Evolutionary conservation across 768 basidiomycete genomes (phyloP).

Genomic region (Xerocomellus amylosporus): DNA sequence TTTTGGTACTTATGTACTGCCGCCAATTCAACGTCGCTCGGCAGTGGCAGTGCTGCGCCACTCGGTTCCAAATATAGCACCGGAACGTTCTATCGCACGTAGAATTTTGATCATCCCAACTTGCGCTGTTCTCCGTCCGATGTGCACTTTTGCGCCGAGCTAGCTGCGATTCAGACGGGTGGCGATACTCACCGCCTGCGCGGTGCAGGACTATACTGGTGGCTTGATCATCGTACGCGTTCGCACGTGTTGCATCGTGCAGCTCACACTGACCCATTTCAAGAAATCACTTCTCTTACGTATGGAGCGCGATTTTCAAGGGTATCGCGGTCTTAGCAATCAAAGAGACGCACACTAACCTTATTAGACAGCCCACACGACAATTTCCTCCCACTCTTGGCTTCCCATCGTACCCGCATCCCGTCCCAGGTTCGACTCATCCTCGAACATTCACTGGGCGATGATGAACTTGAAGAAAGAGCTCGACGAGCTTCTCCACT

Average conservation of each 20-base stretch:
- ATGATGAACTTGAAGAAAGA: conserved; percentile 25
- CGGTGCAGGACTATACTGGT: neutral
- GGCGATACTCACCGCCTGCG: neutral
- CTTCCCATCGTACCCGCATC: neutral
- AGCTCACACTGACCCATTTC: neutral
- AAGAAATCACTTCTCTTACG: neutral
- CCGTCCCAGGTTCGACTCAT: neutral
- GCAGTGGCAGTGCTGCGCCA: too few relatives aligned
- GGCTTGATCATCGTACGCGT: neutral
- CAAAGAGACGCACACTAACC: neutral
- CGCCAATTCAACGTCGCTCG: too few relatives aligned
- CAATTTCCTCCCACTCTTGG: neutral
- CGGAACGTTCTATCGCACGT: neutral
- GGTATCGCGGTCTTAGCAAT: neutral
- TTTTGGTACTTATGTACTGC: too few relatives aligned
- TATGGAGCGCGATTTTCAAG: neutral
- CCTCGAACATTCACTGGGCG: neutral
- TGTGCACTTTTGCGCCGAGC: neutral
- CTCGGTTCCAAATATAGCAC: neutral
- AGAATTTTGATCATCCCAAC: neutral
- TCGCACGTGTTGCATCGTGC: too few relatives aligned
- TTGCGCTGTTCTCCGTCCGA: neutral
- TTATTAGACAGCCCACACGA: neutral
- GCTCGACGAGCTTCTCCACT: conserved; percentile 21
- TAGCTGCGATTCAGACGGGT: neutral